phyloP scores from a whole-genome alignment of 1,139 yeast species.

The Debaryomycetaceae sp. region DNA sequence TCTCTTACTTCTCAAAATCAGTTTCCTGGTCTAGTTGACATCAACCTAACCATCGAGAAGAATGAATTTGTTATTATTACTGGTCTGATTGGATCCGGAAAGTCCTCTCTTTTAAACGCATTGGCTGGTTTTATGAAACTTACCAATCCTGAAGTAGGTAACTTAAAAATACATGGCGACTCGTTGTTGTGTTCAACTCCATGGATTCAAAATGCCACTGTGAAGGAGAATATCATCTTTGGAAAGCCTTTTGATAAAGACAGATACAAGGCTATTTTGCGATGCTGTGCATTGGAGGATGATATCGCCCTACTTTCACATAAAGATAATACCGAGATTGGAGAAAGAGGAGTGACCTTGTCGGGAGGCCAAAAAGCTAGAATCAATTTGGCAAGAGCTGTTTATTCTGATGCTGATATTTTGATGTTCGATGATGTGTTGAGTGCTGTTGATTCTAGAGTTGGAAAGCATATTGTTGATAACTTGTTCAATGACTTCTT shows the following conservation, averaged over 20 bases:
- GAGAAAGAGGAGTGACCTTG: conserved; percentile 41
- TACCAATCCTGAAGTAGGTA: conserved; percentile 21
- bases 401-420: conserved; percentile 30
- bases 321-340: conserved; percentile 38
- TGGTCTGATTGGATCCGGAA: conserved; percentile 43
- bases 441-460: conserved; percentile 40
- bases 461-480: conserved; percentile 35
- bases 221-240: conserved; percentile 38
- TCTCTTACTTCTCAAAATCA: conserved; percentile 8
- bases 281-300: conserved; percentile 40
- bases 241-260: conserved; percentile 30
- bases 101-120: conserved; percentile 36
- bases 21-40: conserved; percentile 30
- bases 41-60: conserved; percentile 23
- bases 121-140: conserved; percentile 37
- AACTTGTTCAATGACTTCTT: conserved; percentile 31
- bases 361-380: conserved; percentile 46
- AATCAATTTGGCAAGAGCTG: conserved; percentile 42
- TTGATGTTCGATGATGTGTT: conserved; percentile 41
- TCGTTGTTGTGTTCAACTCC: conserved; percentile 33
- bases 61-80: conserved; percentile 37
- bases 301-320: conserved; percentile 33
- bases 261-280: conserved; percentile 25
- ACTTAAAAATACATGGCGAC: conserved; percentile 23
- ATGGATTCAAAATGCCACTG: conserved; percentile 47